phyloP scores from a whole-genome alignment of 768 basidiomycete species.

The Serendipita sp. region DNA sequence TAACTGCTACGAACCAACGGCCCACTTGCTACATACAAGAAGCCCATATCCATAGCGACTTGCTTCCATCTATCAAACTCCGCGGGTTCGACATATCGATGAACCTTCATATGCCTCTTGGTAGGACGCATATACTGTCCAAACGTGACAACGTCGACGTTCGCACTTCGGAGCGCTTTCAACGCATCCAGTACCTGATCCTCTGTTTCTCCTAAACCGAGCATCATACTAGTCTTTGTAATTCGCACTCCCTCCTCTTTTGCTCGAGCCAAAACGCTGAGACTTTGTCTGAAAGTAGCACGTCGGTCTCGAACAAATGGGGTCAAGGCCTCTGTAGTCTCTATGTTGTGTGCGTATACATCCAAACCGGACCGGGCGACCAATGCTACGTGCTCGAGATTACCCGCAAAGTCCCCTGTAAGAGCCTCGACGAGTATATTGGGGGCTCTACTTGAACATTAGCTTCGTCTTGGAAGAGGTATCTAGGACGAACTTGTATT shows the following conservation, averaged over 20 bases:
- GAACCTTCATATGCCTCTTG: conserved; percentile 97
- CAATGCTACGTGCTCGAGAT: conserved; percentile 50
- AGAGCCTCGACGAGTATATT: conserved; percentile 92
- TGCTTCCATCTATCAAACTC: conserved; percentile 89
- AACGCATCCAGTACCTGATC: conserved; percentile 72
- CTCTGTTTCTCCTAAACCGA: conserved; percentile 83
- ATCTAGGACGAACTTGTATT: conserved; percentile 58
- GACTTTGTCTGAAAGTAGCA: conserved; percentile 75
- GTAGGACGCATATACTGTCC: conserved; percentile 99
- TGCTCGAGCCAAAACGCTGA: conserved; percentile 65
- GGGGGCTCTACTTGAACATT: conserved; percentile 47
- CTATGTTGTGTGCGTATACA: conserved; percentile 95
- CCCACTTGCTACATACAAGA: conserved; percentile 93
- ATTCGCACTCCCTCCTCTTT: conserved; percentile 71
- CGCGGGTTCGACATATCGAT: conserved; percentile 83
- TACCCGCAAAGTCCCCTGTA: conserved; percentile 85
- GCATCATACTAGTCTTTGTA: conserved; percentile 98
- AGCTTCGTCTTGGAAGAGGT: neutral
- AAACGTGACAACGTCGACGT: conserved; percentile 96
- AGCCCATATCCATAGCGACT: conserved; percentile 83
- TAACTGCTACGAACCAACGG: conserved; percentile 93
- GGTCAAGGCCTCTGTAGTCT: conserved; percentile 87
- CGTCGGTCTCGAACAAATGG: conserved; percentile 91
- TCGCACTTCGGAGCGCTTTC: conserved; percentile 66
- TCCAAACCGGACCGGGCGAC: conserved; percentile 91